These are phyloP conservation scores for Candolleomyces efflorescens DNA, from an alignment of 768 basidiomycete species.

Conservation along the genomic window DNA sequence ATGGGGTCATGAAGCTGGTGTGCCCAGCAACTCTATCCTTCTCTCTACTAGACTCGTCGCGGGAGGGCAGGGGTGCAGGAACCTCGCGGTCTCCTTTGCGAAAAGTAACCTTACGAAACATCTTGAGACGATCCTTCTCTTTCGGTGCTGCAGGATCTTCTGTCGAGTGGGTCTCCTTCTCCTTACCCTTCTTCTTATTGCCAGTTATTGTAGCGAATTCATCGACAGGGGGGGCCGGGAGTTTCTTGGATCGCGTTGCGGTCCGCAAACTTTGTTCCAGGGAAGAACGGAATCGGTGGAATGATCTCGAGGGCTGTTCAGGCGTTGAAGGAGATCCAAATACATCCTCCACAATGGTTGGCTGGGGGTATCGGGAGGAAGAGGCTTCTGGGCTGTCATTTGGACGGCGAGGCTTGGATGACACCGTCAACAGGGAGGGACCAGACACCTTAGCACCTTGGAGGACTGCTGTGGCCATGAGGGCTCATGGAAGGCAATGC, in stretches of 20 bases:
- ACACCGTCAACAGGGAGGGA: conserved; percentile 43
- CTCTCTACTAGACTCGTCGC: conserved; percentile 27
- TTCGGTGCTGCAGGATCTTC: conserved; percentile 21
- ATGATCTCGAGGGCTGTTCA: conserved; percentile 46
- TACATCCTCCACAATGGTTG: conserved; percentile 28
- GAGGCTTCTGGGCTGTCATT: conserved; percentile 31
- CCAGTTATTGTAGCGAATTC: conserved; percentile 41
- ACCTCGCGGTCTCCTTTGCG: conserved; percentile 14
- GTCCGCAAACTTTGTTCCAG: conserved; percentile 64
- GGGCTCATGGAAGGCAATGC: conserved; percentile 9
- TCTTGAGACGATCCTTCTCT: conserved; percentile 23
- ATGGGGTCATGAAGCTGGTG: conserved; percentile 60
- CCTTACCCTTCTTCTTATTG: conserved; percentile 38
- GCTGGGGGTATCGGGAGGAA: conserved; percentile 38
- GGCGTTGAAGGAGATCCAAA: conserved; percentile 25
- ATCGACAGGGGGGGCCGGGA: conserved; percentile 29
- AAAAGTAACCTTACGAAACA: conserved; percentile 24
- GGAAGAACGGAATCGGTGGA: conserved; percentile 62
- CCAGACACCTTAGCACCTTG: conserved; percentile 30
- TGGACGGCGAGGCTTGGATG: conserved; percentile 33
- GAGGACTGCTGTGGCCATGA: conserved; percentile 44
- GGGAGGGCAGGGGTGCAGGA: conserved; percentile 1
- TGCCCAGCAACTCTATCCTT: conserved; percentile 48
- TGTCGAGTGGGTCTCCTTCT: conserved; percentile 28
- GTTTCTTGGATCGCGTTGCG: conserved; percentile 55